Evolutionary conservation across 208 protist species (phyloP), one percentile per base, ranked within the genome.

Genomic region (Leishmania amazonensis): DNA sequence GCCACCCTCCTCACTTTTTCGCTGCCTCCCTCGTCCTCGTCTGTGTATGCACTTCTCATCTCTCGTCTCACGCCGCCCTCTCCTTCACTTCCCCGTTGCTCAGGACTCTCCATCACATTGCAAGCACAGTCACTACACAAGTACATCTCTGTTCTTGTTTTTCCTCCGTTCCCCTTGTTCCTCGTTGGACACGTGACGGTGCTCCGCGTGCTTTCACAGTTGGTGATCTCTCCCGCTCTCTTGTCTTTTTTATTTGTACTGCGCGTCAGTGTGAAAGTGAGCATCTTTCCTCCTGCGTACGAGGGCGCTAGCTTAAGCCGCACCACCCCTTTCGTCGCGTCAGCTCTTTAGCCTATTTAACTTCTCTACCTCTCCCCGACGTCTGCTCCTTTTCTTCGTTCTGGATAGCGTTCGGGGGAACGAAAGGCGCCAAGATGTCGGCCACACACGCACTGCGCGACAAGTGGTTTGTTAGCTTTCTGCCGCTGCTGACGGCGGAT

Each of bases 381-480:
- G 21, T 47, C 40, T 71, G 19, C 64, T 45, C n/a, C n/a, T 47
- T 51, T 53, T 73, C 17, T n/a, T 45, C 19, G 5, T 11, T 1
- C 6, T 19, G 51, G 73, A 9, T n/a, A 76, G 31, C 15, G 17
- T 3, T 68, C n/a, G 53, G 3, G 58, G 21, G 53, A 64, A 21
- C n/a, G 8, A 81, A 58, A 2, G 58, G 45, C 11, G 31, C 77
- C 77, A 79, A 21, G 47, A 85, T 84, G 81, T 74, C 82, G 15
- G 81, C 86, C 42, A 91, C 88, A 19, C 92, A 98, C 75, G 91
- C 89, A 47, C 80, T 98, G 19, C 89, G 90, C 8, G 88, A 96
- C 78, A 82, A 82, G 70, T 98, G 93, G 92, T 95, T 96, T 83
- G 83, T 97, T 71, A 97, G 93, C 83, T 97, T 93, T 76, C 88